Percentiles rank a stretch among this genome's conserved stretches.
Conservation (phyloP, 2,329 filamentous ascomycete species). For the Alternaria sp. region DNA sequence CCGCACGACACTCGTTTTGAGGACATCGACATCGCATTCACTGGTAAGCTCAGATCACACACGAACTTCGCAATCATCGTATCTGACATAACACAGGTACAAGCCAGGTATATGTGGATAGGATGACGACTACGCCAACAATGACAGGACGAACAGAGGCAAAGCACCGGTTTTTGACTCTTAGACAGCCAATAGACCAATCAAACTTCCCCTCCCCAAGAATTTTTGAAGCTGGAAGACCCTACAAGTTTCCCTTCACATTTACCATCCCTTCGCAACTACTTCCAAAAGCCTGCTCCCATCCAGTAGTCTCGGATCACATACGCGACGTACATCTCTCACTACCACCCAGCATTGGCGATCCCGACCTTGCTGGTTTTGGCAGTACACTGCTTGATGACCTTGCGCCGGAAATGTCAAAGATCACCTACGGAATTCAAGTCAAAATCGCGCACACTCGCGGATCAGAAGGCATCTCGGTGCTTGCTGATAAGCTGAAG, state of each 20-base stretch:
- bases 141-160: conserved; percentile 62
- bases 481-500: conserved; percentile 59
- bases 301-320: conserved; percentile 58
- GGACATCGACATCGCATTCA: conserved; percentile 63
- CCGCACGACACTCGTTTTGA: conserved; percentile 63
- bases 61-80: neutral
- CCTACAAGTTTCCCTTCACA: conserved; percentile 66
- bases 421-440: conserved; percentile 63
- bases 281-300: conserved; percentile 65
- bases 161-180: conserved; percentile 65
- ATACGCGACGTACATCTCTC: conserved; percentile 63
- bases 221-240: conserved; percentile 60
- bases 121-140: conserved; percentile 58
- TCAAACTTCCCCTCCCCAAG: conserved; percentile 61
- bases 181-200: conserved; percentile 65
- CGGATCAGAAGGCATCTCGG: conserved; percentile 48
- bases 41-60: conserved; percentile 51
- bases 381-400: conserved; percentile 63
- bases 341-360: conserved; percentile 68
- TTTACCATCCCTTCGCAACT: conserved; percentile 68
- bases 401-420: conserved; percentile 67
- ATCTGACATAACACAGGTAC: conserved; percentile 50
- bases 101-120: conserved; percentile 61
- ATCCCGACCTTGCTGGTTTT: conserved; percentile 59
- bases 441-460: conserved; percentile 53